These are phyloP conservation scores for Neoscytalidium dimidiatum DNA, from an alignment of 2,329 filamentous ascomycete genomes.

Conservation along the genomic window DNA sequence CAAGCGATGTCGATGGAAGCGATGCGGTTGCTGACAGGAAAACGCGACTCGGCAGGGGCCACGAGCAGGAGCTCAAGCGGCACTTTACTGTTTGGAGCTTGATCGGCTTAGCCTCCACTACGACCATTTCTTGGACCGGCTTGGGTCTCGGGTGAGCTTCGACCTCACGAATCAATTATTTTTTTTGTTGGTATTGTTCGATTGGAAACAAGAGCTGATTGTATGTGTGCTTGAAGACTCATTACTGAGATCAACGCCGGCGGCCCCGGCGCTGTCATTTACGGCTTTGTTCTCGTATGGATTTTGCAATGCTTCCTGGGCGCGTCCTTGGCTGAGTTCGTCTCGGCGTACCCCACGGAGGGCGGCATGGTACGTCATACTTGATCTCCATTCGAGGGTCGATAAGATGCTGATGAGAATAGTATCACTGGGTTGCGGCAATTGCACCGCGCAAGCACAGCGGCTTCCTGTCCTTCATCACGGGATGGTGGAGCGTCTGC, in stretches of 20 bases:
- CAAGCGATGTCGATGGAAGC: neutral
- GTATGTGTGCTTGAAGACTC: neutral
- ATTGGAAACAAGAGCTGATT: neutral
- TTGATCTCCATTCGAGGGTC: too few species aligned
- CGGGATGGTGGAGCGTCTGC: slow-evolving; percentile 20
- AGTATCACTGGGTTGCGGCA: slow-evolving; percentile 24
- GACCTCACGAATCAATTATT: neutral
- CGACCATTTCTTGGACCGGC: slow-evolving; percentile 23
- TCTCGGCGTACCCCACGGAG: slow-evolving; percentile 21
- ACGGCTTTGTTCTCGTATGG: slow-evolving; percentile 22
- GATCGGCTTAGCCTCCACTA: slow-evolving; percentile 21
- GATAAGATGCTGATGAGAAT: neutral
- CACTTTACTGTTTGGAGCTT: slow-evolving; percentile 20
- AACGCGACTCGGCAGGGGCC: slow-evolving; percentile 13
- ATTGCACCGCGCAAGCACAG: slow-evolving; percentile 20
- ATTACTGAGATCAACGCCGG: slow-evolving; percentile 21
- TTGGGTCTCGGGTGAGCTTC: slow-evolving; percentile 19
- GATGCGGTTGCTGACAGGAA: neutral
- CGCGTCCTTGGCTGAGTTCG: slow-evolving; percentile 23
- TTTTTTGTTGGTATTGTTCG: too few species aligned
- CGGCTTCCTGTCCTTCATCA: slow-evolving; percentile 22
- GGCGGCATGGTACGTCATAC: slow-evolving; percentile 20
- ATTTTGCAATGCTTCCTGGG: slow-evolving; percentile 23
- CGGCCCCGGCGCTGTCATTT: slow-evolving; percentile 23
- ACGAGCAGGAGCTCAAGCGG: slow-evolving; percentile 19